These are phyloP conservation scores for Arthrobotrys megalospora DNA, from an alignment of 2,329 filamentous ascomycete species.

Conservation along the genomic window DNA sequence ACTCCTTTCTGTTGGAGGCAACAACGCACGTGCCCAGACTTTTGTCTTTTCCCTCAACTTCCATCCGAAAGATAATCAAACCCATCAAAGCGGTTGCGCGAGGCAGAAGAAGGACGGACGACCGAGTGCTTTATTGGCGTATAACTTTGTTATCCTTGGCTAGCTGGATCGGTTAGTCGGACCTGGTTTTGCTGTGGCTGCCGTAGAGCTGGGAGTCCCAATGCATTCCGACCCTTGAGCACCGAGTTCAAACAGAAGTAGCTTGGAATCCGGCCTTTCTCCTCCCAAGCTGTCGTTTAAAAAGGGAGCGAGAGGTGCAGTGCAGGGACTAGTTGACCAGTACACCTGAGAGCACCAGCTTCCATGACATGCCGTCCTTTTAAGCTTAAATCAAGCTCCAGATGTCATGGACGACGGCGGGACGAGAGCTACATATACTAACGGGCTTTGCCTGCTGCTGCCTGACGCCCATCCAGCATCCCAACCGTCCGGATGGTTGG, in stretches of 20 bases:
- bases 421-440: slow-evolving; percentile 62
- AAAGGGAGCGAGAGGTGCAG: slow-evolving; percentile 12
- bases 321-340: slow-evolving; percentile 18
- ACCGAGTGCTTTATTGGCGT: slow-evolving; percentile 14
- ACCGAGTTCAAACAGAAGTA: not conserved
- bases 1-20: slow-evolving; percentile 61
- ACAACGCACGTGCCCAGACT: slow-evolving; percentile 57
- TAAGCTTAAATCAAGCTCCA: slow-evolving; percentile 61
- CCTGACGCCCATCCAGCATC: slow-evolving; percentile 60
- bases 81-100: slow-evolving; percentile 55
- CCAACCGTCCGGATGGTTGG: slow-evolving; percentile 54
- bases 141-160: slow-evolving; percentile 45
- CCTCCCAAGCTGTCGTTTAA: slow-evolving; percentile 26
- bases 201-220: slow-evolving; percentile 22
- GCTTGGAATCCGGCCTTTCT: slow-evolving; percentile 1
- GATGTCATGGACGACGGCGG: slow-evolving; percentile 54
- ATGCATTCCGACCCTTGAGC: slow-evolving; percentile 17
- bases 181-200: slow-evolving; percentile 50
- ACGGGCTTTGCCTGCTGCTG: slow-evolving; percentile 61
- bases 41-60: slow-evolving; percentile 37
- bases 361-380: slow-evolving; percentile 55
- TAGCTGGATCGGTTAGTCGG: slow-evolving; percentile 58
- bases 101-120: slow-evolving; percentile 35
- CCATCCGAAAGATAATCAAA: slow-evolving; percentile 44
- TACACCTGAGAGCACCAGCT: slow-evolving; percentile 14